A percentile compares a stretch with the other conserved stretches of the same genome.
These are phyloP conservation scores for Acorus gramineus DNA, from an alignment of 106 monocot species.

Conservation along the genomic window DNA sequence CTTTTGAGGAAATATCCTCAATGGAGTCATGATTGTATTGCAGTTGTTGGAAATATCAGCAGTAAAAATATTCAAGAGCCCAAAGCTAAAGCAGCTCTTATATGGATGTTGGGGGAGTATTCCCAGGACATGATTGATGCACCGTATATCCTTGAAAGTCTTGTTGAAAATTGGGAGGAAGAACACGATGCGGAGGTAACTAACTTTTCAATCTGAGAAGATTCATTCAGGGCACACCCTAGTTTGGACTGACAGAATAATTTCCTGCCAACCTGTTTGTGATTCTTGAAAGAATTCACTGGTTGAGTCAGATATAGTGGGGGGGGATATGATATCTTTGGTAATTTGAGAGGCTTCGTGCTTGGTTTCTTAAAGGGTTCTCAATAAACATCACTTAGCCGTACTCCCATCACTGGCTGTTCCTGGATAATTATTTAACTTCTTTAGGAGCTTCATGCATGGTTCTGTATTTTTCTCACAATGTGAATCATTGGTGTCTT, in stretches of 20 bases:
- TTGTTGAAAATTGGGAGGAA: slow-evolving; percentile 94
- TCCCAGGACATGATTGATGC: slow-evolving; percentile 94
- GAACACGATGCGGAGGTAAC: slow-evolving; percentile 78
- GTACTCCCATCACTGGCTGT: too few species aligned
- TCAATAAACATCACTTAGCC: too few species aligned
- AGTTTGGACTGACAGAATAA: too few species aligned
- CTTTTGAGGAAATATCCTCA: slow-evolving; percentile 97
- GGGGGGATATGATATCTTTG: too few species aligned
- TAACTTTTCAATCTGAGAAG: background rate
- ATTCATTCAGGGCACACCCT: background rate
- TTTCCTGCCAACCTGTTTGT: too few species aligned
- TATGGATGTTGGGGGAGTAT: slow-evolving; percentile 99
- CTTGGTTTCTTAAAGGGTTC: background rate
- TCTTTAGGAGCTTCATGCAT: too few species aligned
- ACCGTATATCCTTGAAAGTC: slow-evolving; percentile 86
- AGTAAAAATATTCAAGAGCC: slow-evolving; percentile 98
- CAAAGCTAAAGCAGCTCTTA: slow-evolving; percentile 86
- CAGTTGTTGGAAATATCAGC: slow-evolving; percentile 99
- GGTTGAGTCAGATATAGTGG: too few species aligned
- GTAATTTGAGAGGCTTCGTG: background rate
- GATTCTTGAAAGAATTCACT: too few species aligned
- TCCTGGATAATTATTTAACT: too few species aligned
- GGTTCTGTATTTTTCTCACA: too few species aligned
- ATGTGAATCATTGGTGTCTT: too few species aligned
- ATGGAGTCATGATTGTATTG: slow-evolving; percentile 99